These are phyloP conservation scores for Colletotrichum destructivum DNA, from an alignment of 2,329 filamentous ascomycete species.

Conservation along the genomic window DNA sequence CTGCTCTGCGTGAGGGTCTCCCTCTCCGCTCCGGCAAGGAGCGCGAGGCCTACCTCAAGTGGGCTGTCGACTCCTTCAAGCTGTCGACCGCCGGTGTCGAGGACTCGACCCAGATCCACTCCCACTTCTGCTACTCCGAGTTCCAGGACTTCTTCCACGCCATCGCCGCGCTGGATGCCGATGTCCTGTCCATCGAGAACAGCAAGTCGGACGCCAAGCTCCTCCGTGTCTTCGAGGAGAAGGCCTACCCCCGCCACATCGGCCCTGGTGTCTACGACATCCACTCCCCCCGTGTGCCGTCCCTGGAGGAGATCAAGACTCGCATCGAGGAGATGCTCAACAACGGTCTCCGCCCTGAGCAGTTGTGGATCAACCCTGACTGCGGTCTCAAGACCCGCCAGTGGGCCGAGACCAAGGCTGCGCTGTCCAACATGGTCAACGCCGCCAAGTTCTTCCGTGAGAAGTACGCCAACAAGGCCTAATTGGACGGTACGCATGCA, in stretches of 20 bases:
- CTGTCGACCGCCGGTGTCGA: conserved; percentile 93
- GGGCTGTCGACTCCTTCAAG: conserved; percentile 98
- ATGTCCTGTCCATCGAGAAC: conserved; percentile 99
- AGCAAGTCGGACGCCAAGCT: conserved; percentile 99
- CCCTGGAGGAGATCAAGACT: conserved; percentile 98
- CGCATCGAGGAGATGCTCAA: conserved; percentile 98
- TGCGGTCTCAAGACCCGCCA: conserved; percentile 99
- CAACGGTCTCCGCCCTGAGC: conserved; percentile 91
- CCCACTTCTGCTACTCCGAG: conserved; percentile 99
- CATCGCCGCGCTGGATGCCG: conserved; percentile 96
- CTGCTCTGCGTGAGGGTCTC: conserved; percentile 98
- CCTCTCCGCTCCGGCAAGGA: conserved; percentile 94
- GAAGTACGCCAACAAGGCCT: conserved; percentile 74
- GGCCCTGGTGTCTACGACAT: conserved; percentile 99
- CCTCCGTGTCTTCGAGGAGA: conserved; percentile 97
- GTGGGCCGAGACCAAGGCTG: conserved; percentile 99
- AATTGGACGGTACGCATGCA: conserved; percentile 32
- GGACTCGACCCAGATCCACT: conserved; percentile 99
- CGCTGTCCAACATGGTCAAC: conserved; percentile 96
- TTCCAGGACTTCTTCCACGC: conserved; percentile 99
- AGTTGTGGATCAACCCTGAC: conserved; percentile 99
- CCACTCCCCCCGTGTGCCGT: conserved; percentile 97
- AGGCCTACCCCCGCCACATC: conserved; percentile 97
- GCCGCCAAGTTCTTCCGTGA: conserved; percentile 96
- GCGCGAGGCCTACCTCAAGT: conserved; percentile 96